These are phyloP conservation scores for Pythium aphanidermatum DNA, from an alignment of 352 stramenopile species.

Conservation along the genomic window DNA sequence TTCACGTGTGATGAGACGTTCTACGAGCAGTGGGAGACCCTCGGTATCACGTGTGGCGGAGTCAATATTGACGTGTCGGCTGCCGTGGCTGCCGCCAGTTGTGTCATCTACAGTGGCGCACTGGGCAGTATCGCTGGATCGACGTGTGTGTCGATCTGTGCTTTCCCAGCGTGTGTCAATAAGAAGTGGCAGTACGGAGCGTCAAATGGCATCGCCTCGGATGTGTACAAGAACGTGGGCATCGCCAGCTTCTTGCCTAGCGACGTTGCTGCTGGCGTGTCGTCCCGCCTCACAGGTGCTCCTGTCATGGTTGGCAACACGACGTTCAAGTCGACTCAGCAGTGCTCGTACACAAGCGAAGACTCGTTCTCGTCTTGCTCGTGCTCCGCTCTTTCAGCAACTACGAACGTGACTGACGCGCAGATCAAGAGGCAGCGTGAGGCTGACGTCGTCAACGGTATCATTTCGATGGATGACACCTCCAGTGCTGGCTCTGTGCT, in stretches of 20 bases:
- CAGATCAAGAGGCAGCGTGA: conserved; percentile 59
- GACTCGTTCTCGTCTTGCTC: conserved; percentile 58
- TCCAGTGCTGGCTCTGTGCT: conserved; percentile 48
- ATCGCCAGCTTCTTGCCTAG: conserved; percentile 53
- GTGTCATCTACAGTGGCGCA: conserved; percentile 73
- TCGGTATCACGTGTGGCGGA: conserved; percentile 55
- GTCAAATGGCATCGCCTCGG: conserved; percentile 56
- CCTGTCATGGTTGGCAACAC: conserved; percentile 47
- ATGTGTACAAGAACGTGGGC: conserved; percentile 46
- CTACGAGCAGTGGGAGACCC: conserved; percentile 67
- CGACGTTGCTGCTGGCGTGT: conserved; percentile 31
- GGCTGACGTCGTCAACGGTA: conserved; percentile 29
- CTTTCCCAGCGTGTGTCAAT: conserved; percentile 62
- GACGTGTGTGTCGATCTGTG: conserved; percentile 75
- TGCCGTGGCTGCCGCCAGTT: conserved; percentile 45
- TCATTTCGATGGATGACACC: conserved; percentile 66
- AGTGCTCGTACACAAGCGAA: conserved; percentile 61
- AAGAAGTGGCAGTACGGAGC: conserved; percentile 52
- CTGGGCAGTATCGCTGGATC: conserved; percentile 40
- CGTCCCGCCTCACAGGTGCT: conserved; percentile 26
- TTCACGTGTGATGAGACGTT: conserved; percentile 73
- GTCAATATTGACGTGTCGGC: conserved; percentile 40
- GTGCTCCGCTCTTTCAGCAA: conserved; percentile 54
- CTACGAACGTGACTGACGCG: conserved; percentile 34
- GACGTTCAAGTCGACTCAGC: conserved; percentile 45